A percentile compares a stretch with the other conserved stretches of the same genome.
Evolutionary conservation across 2,329 filamentous ascomycete genomes (phyloP).

Genomic region (Plectosphaerella plurivora): DNA sequence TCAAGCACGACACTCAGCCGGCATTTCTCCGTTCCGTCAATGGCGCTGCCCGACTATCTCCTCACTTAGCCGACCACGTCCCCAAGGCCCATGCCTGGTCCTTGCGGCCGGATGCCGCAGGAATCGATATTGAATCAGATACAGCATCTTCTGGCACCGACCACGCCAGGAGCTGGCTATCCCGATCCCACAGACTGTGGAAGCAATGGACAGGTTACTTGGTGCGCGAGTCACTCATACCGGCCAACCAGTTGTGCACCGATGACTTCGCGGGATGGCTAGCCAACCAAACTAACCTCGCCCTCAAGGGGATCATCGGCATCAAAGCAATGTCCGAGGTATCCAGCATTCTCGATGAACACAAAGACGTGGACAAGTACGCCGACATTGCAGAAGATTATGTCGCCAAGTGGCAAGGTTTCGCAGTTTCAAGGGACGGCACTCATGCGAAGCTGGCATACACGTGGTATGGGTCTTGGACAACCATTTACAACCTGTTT

Average conservation of each 20-base stretch:
- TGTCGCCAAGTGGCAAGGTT: conserved; percentile 66
- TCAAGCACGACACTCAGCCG: conserved; percentile 56
- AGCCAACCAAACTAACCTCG: conserved; percentile 69
- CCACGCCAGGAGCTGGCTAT: conserved; percentile 32
- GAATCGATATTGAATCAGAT: conserved; percentile 36
- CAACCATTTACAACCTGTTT: conserved; percentile 75
- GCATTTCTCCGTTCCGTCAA: conserved; percentile 54
- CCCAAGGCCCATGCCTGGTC: background rate
- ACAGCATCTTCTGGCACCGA: conserved; percentile 36
- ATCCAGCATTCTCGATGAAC: conserved; percentile 52
- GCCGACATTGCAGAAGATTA: conserved; percentile 61
- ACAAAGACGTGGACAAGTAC: conserved; percentile 56
- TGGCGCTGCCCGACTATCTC: background rate
- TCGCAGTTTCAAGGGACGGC: conserved; percentile 65
- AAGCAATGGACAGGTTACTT: conserved; percentile 73
- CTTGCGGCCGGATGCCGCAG: conserved; percentile 54
- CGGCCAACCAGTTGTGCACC: conserved; percentile 69
- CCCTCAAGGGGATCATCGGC: conserved; percentile 72
- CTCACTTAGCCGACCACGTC: background rate
- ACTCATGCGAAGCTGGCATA: conserved; percentile 75
- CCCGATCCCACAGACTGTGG: conserved; percentile 62
- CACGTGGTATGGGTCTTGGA: conserved; percentile 79
- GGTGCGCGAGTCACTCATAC: conserved; percentile 64
- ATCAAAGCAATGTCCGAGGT: conserved; percentile 75
- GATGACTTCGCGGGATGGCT: conserved; percentile 77